phyloP scores from a whole-genome alignment of 768 basidiomycete genomes.

The Calocera cornea region DNA sequence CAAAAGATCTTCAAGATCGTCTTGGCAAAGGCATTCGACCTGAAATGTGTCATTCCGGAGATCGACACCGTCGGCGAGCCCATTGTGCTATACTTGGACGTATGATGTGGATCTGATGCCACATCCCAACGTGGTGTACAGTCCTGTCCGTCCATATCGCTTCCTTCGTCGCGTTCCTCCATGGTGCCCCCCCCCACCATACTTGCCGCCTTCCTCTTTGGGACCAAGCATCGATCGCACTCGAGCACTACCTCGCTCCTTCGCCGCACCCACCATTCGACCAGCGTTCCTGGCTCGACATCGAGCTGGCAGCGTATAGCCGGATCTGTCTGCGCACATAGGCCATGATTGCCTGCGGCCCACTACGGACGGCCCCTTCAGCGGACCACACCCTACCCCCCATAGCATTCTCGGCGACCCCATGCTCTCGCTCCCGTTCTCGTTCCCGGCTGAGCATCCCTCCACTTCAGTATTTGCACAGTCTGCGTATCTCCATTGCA shows the following conservation, averaged over 20 bases:
- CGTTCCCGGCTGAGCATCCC: neutral
- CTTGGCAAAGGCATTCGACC: conserved; percentile 90
- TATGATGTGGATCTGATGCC: conserved; percentile 16
- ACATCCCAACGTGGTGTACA: neutral
- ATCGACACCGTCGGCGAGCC: conserved; percentile 96
- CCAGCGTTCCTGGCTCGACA: too few species aligned
- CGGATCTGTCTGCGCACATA: too few species aligned
- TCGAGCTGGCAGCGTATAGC: too few species aligned
- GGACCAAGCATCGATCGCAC: neutral
- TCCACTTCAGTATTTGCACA: neutral
- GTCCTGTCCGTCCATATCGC: neutral
- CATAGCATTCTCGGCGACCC: neutral
- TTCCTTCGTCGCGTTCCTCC: neutral
- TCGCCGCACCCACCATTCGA: too few species aligned
- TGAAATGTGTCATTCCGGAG: conserved; percentile 97
- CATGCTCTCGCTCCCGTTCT: neutral
- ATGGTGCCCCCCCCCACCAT: neutral
- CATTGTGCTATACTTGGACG: conserved; percentile 83
- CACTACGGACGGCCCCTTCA: too few species aligned
- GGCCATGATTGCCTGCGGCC: too few species aligned
- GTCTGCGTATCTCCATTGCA: neutral
- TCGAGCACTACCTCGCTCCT: too few species aligned
- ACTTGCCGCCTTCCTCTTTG: neutral
- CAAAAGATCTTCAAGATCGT: conserved; percentile 99
- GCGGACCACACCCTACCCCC: too few species aligned